These are phyloP conservation scores for Arthrinium phaeospermum DNA, from an alignment of 2,329 filamentous ascomycete genomes.

Conservation along the genomic window DNA sequence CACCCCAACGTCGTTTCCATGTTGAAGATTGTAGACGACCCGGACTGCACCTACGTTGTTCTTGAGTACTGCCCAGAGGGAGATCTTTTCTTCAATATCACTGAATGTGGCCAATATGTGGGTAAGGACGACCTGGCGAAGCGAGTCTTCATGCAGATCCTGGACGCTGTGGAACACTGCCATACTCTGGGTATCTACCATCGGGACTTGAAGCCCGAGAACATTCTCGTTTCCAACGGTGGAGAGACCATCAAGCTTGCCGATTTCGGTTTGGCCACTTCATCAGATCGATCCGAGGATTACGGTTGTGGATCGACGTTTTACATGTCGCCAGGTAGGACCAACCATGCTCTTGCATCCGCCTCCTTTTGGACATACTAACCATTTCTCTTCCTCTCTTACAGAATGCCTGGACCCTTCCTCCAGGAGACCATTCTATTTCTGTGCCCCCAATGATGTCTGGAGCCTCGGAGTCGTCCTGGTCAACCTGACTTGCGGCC, in stretches of 20 bases:
- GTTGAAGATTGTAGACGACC: slow-evolving; percentile 88
- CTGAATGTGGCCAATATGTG: slow-evolving; percentile 90
- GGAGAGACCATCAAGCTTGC: slow-evolving; percentile 93
- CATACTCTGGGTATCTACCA: slow-evolving; percentile 95
- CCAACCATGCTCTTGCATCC: slow-evolving; percentile 26
- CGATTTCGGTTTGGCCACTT: slow-evolving; percentile 95
- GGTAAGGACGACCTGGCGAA: slow-evolving; percentile 89
- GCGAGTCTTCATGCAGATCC: slow-evolving; percentile 88
- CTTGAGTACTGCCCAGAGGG: slow-evolving; percentile 97
- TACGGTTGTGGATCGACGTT: slow-evolving; percentile 98
- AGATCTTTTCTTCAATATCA: slow-evolving; percentile 97
- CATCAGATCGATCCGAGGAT: slow-evolving; percentile 82
- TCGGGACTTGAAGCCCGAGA: slow-evolving; percentile 96
- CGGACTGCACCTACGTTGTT: slow-evolving; percentile 93
- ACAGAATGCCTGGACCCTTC: slow-evolving; percentile 88
- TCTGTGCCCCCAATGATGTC: slow-evolving; percentile 92
- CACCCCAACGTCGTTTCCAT: slow-evolving; percentile 95
- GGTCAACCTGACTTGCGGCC: slow-evolving; percentile 95
- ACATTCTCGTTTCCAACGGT: slow-evolving; percentile 88
- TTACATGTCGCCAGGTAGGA: slow-evolving; percentile 98
- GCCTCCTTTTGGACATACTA: slow-evolving; percentile 31
- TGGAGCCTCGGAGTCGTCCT: slow-evolving; percentile 99
- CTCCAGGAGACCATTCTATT: slow-evolving; percentile 77
- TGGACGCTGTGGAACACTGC: slow-evolving; percentile 96
- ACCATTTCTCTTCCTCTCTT: slow-evolving; percentile 27